Evolutionary conservation across 2,329 filamentous ascomycete genomes (phyloP).

Genomic region (Arthrobotrys pseudoclavata): DNA sequence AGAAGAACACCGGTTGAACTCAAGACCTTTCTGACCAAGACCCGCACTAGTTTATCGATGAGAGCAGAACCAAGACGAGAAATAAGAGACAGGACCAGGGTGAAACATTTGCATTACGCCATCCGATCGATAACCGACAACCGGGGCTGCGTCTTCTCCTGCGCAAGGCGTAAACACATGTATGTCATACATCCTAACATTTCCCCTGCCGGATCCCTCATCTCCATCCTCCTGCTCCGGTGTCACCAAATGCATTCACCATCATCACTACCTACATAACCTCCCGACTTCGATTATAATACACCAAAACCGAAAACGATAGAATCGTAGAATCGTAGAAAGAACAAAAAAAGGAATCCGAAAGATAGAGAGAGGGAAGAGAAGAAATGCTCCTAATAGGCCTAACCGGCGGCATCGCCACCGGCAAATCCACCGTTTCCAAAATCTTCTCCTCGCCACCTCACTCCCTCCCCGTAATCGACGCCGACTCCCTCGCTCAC

Average conservation of each 20-base stretch:
- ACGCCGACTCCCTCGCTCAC: constrained; percentile 91
- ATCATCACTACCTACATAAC: background rate
- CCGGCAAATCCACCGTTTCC: constrained; percentile 97
- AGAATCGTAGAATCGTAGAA: background rate
- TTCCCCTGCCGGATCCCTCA: background rate
- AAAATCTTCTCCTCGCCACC: constrained; percentile 82
- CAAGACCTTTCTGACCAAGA: background rate
- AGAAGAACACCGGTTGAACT: background rate
- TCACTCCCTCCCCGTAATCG: constrained; percentile 89
- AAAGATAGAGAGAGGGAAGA: background rate
- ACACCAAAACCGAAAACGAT: background rate
- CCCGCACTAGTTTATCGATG: background rate
- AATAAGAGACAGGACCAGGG: background rate
- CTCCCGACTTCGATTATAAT: background rate
- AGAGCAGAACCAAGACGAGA: constrained; percentile 66
- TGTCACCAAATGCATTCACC: background rate
- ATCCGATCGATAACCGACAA: constrained; percentile 30
- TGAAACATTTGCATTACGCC: constrained; percentile 15
- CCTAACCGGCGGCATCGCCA: constrained; percentile 96
- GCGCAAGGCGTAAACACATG: background rate
- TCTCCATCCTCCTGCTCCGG: constrained; percentile 5
- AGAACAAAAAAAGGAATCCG: background rate
- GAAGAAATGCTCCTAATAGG: constrained; percentile 87
- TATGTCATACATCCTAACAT: background rate
- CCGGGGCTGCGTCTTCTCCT: background rate